phyloP scores from a whole-genome alignment of 2,329 filamentous ascomycete species.

The Ceratocystis cacaofunesta region DNA sequence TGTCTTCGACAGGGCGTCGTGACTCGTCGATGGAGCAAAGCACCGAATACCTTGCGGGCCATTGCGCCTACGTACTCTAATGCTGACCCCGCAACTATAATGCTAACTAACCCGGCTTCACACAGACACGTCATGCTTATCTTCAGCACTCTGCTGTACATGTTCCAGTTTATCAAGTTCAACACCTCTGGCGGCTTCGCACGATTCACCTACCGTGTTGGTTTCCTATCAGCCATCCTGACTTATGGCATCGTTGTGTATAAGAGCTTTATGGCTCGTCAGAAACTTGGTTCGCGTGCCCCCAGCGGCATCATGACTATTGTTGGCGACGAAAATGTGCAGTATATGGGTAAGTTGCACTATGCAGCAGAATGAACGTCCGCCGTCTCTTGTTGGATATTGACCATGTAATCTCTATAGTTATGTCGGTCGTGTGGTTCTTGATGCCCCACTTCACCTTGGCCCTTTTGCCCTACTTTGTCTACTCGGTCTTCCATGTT shows the following conservation, averaged over 20 bases:
- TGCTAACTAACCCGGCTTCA: neutral
- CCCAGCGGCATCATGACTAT: slow-evolving; percentile 48
- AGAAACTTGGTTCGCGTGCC: slow-evolving; percentile 54
- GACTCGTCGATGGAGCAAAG: neutral
- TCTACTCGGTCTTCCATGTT: slow-evolving; percentile 98
- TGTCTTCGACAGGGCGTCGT: neutral
- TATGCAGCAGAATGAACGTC: neutral
- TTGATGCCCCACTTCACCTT: slow-evolving; percentile 77
- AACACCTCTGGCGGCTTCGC: slow-evolving; percentile 70
- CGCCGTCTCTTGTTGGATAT: slow-evolving; percentile 4
- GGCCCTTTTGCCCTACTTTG: slow-evolving; percentile 81
- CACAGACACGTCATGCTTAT: slow-evolving; percentile 73
- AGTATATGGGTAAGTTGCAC: slow-evolving; percentile 67
- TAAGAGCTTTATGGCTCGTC: slow-evolving; percentile 82
- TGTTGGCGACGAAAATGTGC: slow-evolving; percentile 84
- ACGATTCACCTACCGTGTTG: slow-evolving; percentile 71
- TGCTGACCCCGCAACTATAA: neutral
- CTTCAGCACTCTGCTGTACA: slow-evolving; percentile 67
- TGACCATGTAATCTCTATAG: neutral
- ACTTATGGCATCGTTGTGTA: slow-evolving; percentile 98
- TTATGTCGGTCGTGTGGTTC: slow-evolving; percentile 71
- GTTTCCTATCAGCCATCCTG: slow-evolving; percentile 74
- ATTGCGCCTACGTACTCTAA: neutral
- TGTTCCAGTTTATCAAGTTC: slow-evolving; percentile 73
- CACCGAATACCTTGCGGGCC: neutral